Percentiles rank a stretch among this genome's conserved stretches.
Conservation (phyloP, 192 early-diverging fungal genomes). For the Chytriomyces confervae region DNA sequence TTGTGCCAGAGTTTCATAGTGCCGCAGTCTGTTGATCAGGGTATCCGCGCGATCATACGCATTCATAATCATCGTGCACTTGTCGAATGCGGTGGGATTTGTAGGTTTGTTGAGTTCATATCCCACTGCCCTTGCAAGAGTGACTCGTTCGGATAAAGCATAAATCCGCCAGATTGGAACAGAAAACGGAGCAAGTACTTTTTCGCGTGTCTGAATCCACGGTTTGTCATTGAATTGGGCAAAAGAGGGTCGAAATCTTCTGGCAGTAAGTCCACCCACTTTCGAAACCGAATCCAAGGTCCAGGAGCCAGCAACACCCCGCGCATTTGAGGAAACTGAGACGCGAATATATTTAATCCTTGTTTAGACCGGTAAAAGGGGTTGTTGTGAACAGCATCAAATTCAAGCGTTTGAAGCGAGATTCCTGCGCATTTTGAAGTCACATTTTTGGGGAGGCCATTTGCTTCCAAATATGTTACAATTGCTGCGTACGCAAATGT, state of each 20-base stretch:
- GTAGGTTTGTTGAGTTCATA: not conserved
- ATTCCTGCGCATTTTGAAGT: slow-evolving; percentile 17
- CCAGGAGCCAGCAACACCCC: slow-evolving; percentile 15
- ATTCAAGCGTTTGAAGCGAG: slow-evolving; percentile 24
- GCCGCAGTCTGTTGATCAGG: slow-evolving; percentile 23
- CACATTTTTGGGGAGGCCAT: not conserved
- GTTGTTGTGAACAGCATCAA: slow-evolving; percentile 16
- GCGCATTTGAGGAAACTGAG: slow-evolving; percentile 28
- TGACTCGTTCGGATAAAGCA: slow-evolving; percentile 12
- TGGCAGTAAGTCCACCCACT: slow-evolving; percentile 11
- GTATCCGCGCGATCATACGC: slow-evolving; percentile 34
- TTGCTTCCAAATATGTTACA: too few species aligned
- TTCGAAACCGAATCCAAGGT: slow-evolving; percentile 17
- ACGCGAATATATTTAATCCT: not conserved
- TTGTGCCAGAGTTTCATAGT: slow-evolving; percentile 36
- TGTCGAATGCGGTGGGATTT: slow-evolving; percentile 15
- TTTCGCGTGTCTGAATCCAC: slow-evolving; percentile 2
- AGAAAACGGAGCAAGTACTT: slow-evolving; percentile 33
- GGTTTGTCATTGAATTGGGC: slow-evolving; percentile 37
- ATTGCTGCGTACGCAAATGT: not conserved
- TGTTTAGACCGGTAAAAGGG: not conserved
- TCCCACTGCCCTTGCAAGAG: not conserved
- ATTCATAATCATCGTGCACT: slow-evolving; percentile 43
- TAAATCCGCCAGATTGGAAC: not conserved
- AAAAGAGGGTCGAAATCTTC: slow-evolving; percentile 11